Conservation (phyloP, 208 protist species). For the Blastocrithidia nonstop region DNA sequence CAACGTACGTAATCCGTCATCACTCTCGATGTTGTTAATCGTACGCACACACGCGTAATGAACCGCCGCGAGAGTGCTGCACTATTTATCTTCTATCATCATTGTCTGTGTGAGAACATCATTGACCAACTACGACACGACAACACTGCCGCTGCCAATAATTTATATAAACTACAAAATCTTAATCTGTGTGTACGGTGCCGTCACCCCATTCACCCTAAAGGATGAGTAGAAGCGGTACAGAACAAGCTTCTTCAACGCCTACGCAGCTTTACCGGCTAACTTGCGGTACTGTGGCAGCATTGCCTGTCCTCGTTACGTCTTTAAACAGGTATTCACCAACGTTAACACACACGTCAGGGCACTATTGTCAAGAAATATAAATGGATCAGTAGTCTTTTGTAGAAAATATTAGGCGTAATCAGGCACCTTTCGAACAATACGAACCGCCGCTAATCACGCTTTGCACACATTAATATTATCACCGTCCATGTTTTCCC, state of each 20-base stretch:
- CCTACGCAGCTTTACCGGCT: constrained; percentile 83
- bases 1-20: constrained; percentile 77
- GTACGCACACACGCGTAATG: constrained; percentile 97
- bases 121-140: constrained; percentile 90
- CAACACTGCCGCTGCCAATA: constrained; percentile 86
- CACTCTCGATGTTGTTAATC: constrained; percentile 94
- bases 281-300: constrained; percentile 64
- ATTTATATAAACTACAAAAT: constrained; percentile 92
- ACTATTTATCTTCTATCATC: constrained; percentile 93
- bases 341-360: constrained; percentile 88
- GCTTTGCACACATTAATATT: constrained; percentile 83
- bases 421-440: constrained; percentile 90
- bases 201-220: constrained; percentile 91
- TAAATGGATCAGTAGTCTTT: constrained; percentile 46
- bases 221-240: constrained; percentile 89
- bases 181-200: constrained; percentile 98
- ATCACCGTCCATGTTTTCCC: constrained; percentile 54
- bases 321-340: constrained; percentile 80
- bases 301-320: constrained; percentile 21
- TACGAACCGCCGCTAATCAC: constrained; percentile 65
- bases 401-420: constrained; percentile 93
- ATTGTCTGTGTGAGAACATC: constrained; percentile 96
- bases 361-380: constrained; percentile 37
- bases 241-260: constrained; percentile 92
- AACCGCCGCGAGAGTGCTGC: constrained; percentile 95